phyloP scores from a whole-genome alignment of 108 stramenopile genomes.

The Schizochytrium sp. region DNA sequence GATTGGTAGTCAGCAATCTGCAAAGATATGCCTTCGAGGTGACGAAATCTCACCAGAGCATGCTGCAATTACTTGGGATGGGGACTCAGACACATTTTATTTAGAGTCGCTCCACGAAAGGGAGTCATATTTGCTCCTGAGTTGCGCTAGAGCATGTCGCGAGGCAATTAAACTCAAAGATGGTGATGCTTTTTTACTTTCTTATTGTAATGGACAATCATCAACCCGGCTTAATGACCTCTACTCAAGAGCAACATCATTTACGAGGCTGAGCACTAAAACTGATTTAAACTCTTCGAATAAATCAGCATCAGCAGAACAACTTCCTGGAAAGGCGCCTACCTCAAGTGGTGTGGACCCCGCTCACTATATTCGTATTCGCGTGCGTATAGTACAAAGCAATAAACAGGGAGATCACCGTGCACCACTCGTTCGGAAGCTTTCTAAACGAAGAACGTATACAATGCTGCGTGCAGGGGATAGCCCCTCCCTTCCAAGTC shows the following conservation, averaged over 20 bases:
- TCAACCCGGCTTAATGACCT: not conserved
- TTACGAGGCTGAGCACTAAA: not conserved
- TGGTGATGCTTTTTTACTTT: constrained; percentile 15
- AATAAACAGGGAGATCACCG: not conserved
- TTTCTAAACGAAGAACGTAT: not conserved
- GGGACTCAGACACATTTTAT: not conserved
- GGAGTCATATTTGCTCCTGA: not conserved
- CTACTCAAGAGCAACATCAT: not conserved
- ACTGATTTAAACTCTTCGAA: not conserved
- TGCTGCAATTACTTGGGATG: constrained; percentile 25
- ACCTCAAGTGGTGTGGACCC: not conserved
- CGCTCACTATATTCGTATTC: not conserved
- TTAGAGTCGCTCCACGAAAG: not conserved
- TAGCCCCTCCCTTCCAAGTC: not conserved
- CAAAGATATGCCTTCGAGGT: not conserved
- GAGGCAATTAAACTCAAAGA: constrained; percentile 16
- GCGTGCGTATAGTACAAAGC: not conserved
- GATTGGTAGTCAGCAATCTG: not conserved
- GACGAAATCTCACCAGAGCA: constrained; percentile 3
- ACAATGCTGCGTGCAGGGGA: not conserved
- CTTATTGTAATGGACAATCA: not conserved
- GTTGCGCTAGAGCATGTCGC: not conserved
- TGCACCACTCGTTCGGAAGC: not conserved
- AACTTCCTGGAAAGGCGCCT: too few relatives aligned
- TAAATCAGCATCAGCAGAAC: too few relatives aligned